phyloP scores from a whole-genome alignment of 192 early-diverging fungal species.

The Cetraspora pellucida region DNA sequence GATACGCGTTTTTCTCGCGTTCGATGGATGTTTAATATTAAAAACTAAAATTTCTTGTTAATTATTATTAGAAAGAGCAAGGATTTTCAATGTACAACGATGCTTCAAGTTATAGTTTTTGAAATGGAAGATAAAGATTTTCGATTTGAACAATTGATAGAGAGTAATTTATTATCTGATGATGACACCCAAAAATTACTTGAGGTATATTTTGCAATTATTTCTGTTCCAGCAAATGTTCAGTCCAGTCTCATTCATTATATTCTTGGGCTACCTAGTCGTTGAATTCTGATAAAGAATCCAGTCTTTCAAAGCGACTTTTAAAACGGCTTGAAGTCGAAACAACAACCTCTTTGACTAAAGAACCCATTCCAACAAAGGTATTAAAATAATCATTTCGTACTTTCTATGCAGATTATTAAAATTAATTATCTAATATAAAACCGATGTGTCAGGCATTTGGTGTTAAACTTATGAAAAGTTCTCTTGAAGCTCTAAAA shows the following conservation, averaged over 20 bases:
- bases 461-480: slow-evolving; percentile 77
- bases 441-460: slow-evolving; percentile 44
- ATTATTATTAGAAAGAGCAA: background rate
- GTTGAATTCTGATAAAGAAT: background rate
- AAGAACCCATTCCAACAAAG: too few relatives aligned
- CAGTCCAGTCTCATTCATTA: background rate
- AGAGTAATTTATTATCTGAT: slow-evolving; percentile 11
- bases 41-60: background rate
- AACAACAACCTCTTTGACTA: too few relatives aligned
- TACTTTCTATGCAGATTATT: too few relatives aligned
- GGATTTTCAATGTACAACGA: background rate
- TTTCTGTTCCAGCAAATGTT: background rate
- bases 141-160: slow-evolving; percentile 15
- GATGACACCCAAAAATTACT: slow-evolving; percentile 1
- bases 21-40: background rate
- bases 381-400: too few relatives aligned
- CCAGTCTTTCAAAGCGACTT: background rate
- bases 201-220: background rate
- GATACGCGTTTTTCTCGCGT: background rate
- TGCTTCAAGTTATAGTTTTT: background rate
- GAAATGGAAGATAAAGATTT: slow-evolving; percentile 2
- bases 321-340: background rate
- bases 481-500: slow-evolving; percentile 63
- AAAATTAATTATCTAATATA: background rate
- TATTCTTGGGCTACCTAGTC: background rate